Evolutionary conservation across 768 basidiomycete species (phyloP).

Genomic region (Suillus decipiens): DNA sequence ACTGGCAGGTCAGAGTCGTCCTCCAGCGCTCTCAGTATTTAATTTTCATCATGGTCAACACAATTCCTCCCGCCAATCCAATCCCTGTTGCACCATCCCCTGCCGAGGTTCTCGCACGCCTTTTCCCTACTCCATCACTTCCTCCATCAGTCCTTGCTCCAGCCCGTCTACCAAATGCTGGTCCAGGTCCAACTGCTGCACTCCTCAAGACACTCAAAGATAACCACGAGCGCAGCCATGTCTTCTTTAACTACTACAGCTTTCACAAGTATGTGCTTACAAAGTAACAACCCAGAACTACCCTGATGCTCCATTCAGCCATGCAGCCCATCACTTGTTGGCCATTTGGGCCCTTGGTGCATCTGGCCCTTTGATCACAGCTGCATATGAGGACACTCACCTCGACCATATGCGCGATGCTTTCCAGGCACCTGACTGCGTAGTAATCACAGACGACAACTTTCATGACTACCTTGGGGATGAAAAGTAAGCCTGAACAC

Average conservation of each 20-base stretch:
- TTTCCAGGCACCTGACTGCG: slow-evolving; percentile 27
- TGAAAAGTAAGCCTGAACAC: slow-evolving; percentile 27
- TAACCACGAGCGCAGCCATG: slow-evolving; percentile 55
- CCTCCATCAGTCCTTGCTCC: slow-evolving; percentile 38
- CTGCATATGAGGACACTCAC: slow-evolving; percentile 43
- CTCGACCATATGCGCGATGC: slow-evolving; percentile 39
- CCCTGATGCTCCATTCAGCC: slow-evolving; percentile 34
- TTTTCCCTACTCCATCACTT: slow-evolving; percentile 34
- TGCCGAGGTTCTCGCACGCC: slow-evolving; percentile 23
- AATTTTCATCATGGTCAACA: slow-evolving; percentile 6
- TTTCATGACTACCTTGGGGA: slow-evolving; percentile 30
- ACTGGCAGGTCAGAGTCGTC: not conserved
- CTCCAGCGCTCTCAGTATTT: not conserved
- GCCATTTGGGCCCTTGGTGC: slow-evolving; percentile 66
- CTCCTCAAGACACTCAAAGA: slow-evolving; percentile 45
- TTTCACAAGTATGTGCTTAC: slow-evolving; percentile 32
- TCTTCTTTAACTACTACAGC: slow-evolving; percentile 49
- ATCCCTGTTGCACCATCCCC: slow-evolving; percentile 23
- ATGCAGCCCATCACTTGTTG: slow-evolving; percentile 57
- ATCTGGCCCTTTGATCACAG: slow-evolving; percentile 39
- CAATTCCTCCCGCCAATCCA: slow-evolving; percentile 5
- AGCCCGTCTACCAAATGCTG: slow-evolving; percentile 35
- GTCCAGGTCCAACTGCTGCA: slow-evolving; percentile 38
- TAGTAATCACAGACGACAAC: slow-evolving; percentile 26
- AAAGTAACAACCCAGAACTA: not conserved